Conservation (phyloP, 2,329 filamentous ascomycete species). For the Sclerotinia spermophila region DNA sequence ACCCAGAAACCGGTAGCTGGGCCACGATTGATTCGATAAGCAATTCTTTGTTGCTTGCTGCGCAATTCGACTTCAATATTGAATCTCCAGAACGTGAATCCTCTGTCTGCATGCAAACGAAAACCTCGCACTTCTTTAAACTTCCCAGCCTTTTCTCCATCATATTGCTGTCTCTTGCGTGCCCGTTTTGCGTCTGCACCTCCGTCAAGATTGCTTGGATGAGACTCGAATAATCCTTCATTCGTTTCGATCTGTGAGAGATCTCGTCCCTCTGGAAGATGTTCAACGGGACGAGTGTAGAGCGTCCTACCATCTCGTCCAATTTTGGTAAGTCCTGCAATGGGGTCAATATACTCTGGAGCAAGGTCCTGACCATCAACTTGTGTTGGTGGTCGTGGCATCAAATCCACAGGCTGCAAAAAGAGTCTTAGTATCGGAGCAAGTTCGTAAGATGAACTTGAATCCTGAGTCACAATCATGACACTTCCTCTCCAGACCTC, state of each 20-base stretch:
- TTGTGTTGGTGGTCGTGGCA: slow-evolving; percentile 72
- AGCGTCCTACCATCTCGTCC: slow-evolving; percentile 81
- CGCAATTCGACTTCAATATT: slow-evolving; percentile 88
- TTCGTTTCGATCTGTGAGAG: slow-evolving; percentile 77
- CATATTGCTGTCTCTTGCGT: slow-evolving; percentile 51
- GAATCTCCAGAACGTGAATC: slow-evolving; percentile 95
- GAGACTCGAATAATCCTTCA: slow-evolving; percentile 74
- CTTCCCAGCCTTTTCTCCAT: slow-evolving; percentile 78
- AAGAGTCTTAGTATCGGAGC: slow-evolving; percentile 82
- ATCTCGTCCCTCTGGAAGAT: slow-evolving; percentile 74
- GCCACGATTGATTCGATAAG: slow-evolving; percentile 91
- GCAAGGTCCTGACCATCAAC: slow-evolving; percentile 63
- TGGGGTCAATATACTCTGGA: slow-evolving; percentile 82
- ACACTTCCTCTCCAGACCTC: slow-evolving; percentile 91
- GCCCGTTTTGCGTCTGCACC: slow-evolving; percentile 48
- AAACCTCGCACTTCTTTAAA: slow-evolving; percentile 81
- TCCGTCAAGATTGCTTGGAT: slow-evolving; percentile 52
- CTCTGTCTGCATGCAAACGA: slow-evolving; percentile 78
- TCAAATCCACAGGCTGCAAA: slow-evolving; percentile 76
- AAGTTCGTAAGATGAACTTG: slow-evolving; percentile 76
- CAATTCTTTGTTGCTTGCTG: slow-evolving; percentile 75
- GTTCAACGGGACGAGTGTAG: slow-evolving; percentile 85
- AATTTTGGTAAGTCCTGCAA: slow-evolving; percentile 82
- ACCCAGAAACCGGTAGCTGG: slow-evolving; percentile 93
- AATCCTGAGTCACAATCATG: slow-evolving; percentile 91